These are phyloP conservation scores for Lathyrus tuberosus DNA, from an alignment of 306 rosid species.

Conservation along the genomic window DNA sequence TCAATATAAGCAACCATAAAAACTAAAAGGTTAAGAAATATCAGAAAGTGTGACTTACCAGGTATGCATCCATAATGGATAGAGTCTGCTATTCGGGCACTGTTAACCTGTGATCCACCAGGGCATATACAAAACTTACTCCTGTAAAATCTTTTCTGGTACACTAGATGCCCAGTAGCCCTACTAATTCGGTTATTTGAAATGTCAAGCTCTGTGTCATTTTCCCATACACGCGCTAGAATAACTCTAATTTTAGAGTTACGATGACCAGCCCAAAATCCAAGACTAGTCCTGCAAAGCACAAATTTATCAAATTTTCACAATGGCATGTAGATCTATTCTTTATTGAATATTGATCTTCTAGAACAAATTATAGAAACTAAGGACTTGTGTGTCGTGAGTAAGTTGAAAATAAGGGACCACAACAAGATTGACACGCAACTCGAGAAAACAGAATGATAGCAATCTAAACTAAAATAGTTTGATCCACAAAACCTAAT, in stretches of 20 bases:
- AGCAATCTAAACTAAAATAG: slow-evolving; percentile 13
- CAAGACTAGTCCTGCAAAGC: slow-evolving; percentile 79
- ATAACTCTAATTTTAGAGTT: slow-evolving; percentile 96
- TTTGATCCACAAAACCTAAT: slow-evolving; percentile 27
- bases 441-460: background rate
- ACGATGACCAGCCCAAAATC: slow-evolving; percentile 97
- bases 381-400: slow-evolving; percentile 3
- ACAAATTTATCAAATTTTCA: slow-evolving; percentile 34
- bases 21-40: background rate
- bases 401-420: slow-evolving; percentile 22
- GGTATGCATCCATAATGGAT: slow-evolving; percentile 99
- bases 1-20: slow-evolving; percentile 26
- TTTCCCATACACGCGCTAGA: slow-evolving; percentile 93
- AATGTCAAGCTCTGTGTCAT: slow-evolving; percentile 93
- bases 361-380: background rate
- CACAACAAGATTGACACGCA: slow-evolving; percentile 14
- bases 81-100: slow-evolving; percentile 93
- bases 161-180: slow-evolving; percentile 78
- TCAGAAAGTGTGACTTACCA: slow-evolving; percentile 50
- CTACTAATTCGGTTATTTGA: slow-evolving; percentile 88
- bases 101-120: slow-evolving; percentile 97
- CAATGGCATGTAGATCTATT: slow-evolving; percentile 20
- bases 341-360: slow-evolving; percentile 1
- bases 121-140: slow-evolving; percentile 96
- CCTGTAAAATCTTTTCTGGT: slow-evolving; percentile 85